Evolutionary conservation across 73 alveolate species (phyloP), one percentile per base, ranked within the genome.

Genomic region (Symbiodinium pilosum): DNA sequence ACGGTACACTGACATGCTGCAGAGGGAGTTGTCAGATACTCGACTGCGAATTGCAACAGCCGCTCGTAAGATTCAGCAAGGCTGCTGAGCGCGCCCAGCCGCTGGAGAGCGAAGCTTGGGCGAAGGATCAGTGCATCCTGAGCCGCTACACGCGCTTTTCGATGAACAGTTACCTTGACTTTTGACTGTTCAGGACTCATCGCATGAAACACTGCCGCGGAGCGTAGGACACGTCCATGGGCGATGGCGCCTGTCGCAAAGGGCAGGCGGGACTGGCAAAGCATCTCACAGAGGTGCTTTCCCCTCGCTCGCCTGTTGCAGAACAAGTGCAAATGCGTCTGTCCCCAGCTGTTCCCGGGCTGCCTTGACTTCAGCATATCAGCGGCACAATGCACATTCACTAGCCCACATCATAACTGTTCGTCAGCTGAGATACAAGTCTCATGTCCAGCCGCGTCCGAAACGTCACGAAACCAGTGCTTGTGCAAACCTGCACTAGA

Each of bases 261-360:
- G 38, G 6, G 8, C 8, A 26, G 77, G 32, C 77, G 34, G 36
- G 77, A 59, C 6, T 26, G 77, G 30, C 77, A 4, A 28, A 26
- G 3, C 4, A 8, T 59, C 77, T 59, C 77, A 14, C 77, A 14
- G 38, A 14, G 36, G 8, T 34, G 8, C 77, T 59, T 6, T 59
- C 77, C 77, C 21, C 34, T 59, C 77, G 41, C 85, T 73, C 85
- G 34, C 81, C 81, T 84, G 71, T 21, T 41, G 87, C 75, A 89
- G 69, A 36, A 59, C 87, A 54, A 89, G 51, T 8, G 95, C 95
- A 84, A 89, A 89, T 44, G 95, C 30, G 38, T 89, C 95, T 12
- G 95, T 89, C 3, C 95, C 95, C 39, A 89, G 87, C 24, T 89
- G 95, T 36, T 89, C 95, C 28, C 95, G 95, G 24, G 95, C 95